Conservation (phyloP, 352 stramenopile species). For the Globisporangium middletonii region DNA sequence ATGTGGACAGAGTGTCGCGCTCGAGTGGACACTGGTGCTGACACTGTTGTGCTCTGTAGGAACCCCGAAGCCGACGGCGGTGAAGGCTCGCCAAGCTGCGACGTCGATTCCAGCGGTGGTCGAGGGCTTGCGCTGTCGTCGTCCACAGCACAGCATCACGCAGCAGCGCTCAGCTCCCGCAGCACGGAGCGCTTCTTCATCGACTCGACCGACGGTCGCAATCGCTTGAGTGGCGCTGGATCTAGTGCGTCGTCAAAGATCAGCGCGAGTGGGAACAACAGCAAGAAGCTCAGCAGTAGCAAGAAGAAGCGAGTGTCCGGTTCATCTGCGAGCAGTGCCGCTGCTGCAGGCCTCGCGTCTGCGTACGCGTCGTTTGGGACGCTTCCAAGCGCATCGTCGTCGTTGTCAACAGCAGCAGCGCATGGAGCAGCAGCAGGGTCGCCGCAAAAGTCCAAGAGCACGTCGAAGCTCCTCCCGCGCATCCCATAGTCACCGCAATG, state of each 20-base stretch:
- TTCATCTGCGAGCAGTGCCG: background rate
- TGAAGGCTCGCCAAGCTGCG: conserved; percentile 16
- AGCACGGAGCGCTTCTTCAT: conserved; percentile 26
- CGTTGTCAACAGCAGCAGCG: background rate
- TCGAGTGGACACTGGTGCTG: background rate
- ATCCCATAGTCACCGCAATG: conserved; percentile 12
- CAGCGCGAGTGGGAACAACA: conserved; percentile 14
- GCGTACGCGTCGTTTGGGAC: conserved; percentile 13
- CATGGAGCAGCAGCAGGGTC: background rate
- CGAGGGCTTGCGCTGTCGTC: background rate
- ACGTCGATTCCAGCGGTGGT: conserved; percentile 8
- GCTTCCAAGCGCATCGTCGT: conserved; percentile 9
- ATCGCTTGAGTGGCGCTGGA: conserved; percentile 1
- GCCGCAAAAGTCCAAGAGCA: conserved; percentile 26
- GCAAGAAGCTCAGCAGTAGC: conserved; percentile 22
- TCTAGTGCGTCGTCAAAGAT: conserved; percentile 4
- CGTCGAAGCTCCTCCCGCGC: conserved; percentile 28
- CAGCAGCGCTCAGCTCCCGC: conserved; percentile 21
- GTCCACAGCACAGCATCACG: background rate
- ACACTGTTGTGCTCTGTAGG: conserved; percentile 8
- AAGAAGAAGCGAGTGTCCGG: conserved; percentile 19
- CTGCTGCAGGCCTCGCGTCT: conserved; percentile 4
- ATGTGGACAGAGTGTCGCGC: background rate
- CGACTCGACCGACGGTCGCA: conserved; percentile 12
- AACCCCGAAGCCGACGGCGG: conserved; percentile 21